Conservation (phyloP, 495 filamentous ascomycete genomes). For the Podospora bellae-mahoneyi region DNA sequence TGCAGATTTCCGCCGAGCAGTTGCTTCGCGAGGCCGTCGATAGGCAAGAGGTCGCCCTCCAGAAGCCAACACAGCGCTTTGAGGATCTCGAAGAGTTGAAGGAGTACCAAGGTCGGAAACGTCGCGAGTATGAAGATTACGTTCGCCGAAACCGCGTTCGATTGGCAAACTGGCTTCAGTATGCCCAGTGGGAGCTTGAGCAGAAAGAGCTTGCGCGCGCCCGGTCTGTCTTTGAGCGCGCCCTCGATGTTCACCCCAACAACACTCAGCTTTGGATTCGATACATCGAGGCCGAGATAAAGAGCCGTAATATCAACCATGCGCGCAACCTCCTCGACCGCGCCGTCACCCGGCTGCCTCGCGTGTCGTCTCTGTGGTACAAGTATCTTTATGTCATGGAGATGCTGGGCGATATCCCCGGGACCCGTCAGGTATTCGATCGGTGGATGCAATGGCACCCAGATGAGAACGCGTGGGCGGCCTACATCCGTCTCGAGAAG, state of each 20-base stretch:
- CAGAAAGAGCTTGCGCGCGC: slow-evolving; percentile 97
- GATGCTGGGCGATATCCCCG: slow-evolving; percentile 87
- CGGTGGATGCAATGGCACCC: slow-evolving; percentile 98
- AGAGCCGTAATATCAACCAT: slow-evolving; percentile 94
- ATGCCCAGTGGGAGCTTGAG: slow-evolving; percentile 95
- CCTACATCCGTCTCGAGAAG: slow-evolving; percentile 96
- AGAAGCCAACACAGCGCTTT: slow-evolving; percentile 91
- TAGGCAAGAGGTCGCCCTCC: slow-evolving; percentile 82
- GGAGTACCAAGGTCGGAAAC: slow-evolving; percentile 92
- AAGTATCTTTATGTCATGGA: slow-evolving; percentile 99
- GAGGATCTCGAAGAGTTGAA: slow-evolving; percentile 96
- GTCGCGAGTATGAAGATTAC: slow-evolving; percentile 98
- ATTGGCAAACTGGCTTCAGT: slow-evolving; percentile 98
- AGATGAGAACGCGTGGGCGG: slow-evolving; percentile 89
- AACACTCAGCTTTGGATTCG: slow-evolving; percentile 71
- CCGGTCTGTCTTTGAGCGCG: slow-evolving; percentile 93
- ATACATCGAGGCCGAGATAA: slow-evolving; percentile 96
- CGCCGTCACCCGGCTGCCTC: slow-evolving; percentile 85
- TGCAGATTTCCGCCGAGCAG: slow-evolving; percentile 95
- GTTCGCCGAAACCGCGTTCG: slow-evolving; percentile 91
- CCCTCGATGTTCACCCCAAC: slow-evolving; percentile 85
- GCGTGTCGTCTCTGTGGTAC: slow-evolving; percentile 95
- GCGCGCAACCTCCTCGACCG: slow-evolving; percentile 91
- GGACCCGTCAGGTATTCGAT: slow-evolving; percentile 93
- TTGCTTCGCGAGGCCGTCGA: slow-evolving; percentile 97